These are phyloP conservation scores for Cyclotella sp. DNA, from an alignment of 108 stramenopile genomes.

Conservation along the genomic window DNA sequence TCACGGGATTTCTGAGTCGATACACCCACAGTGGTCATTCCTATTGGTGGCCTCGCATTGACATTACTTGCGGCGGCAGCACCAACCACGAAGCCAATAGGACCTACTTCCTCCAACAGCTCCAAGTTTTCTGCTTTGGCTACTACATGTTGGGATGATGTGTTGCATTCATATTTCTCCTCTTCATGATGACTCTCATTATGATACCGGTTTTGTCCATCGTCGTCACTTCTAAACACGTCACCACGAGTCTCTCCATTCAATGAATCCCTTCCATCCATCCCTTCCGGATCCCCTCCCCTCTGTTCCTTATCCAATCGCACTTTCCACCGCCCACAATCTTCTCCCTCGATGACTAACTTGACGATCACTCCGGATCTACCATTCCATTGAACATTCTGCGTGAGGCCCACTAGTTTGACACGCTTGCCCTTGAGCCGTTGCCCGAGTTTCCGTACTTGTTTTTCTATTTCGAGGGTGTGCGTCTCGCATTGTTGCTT, in stretches of 20 bases:
- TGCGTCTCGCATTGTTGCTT: conserved; percentile 11
- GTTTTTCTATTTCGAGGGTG: conserved; percentile 1
- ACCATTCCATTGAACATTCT: conserved; percentile 41
- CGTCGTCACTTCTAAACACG: background rate
- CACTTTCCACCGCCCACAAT: conserved; percentile 46
- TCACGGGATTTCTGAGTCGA: conserved; percentile 10
- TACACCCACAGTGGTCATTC: background rate
- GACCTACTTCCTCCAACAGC: conserved; percentile 12
- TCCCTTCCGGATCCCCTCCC: conserved; percentile 38
- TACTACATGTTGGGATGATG: conserved; percentile 22
- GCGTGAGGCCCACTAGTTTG: conserved; percentile 7
- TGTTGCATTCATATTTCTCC: background rate
- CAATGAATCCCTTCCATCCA: conserved; percentile 22
- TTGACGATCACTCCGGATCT: conserved; percentile 33
- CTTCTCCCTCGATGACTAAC: conserved; percentile 33
- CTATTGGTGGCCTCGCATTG: conserved; percentile 10
- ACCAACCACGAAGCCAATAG: background rate
- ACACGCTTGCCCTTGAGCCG: conserved; percentile 15
- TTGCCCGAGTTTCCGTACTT: background rate
- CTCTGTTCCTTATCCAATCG: conserved; percentile 34
- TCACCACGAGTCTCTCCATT: conserved; percentile 12
- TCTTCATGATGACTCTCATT: background rate
- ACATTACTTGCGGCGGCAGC: background rate
- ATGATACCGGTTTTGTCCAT: background rate
- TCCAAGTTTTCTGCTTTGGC: conserved; percentile 48